Conservation (phyloP, 2,329 filamentous ascomycete genomes). For the Nectriaceae sp. region DNA sequence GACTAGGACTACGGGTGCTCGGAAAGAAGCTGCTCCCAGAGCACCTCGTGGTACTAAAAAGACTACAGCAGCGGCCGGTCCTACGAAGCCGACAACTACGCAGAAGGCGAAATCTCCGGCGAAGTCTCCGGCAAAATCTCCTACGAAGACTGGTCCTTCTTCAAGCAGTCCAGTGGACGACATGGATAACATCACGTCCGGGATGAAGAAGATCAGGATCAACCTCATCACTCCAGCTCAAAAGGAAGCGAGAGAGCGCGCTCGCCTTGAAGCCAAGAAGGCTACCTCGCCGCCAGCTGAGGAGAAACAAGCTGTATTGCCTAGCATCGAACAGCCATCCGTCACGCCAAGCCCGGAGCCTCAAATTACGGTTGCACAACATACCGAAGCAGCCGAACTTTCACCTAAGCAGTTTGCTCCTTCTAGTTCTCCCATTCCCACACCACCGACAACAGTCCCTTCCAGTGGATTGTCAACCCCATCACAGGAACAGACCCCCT, state of each 20-base stretch:
- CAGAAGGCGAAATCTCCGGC: constrained; percentile 16
- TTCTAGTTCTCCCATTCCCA: constrained; percentile 11
- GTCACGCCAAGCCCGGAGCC: background rate
- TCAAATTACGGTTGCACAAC: too few species aligned
- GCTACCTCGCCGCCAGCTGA: constrained; percentile 3
- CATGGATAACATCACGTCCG: constrained; percentile 56
- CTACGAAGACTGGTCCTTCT: constrained; percentile 15
- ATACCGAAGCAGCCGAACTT: background rate
- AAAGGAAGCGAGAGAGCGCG: constrained; percentile 52
- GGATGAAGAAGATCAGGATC: constrained; percentile 65
- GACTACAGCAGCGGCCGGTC: constrained; percentile 23
- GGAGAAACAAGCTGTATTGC: background rate
- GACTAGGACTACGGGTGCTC: constrained; percentile 49
- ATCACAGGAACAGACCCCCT: constrained; percentile 22
- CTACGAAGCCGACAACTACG: constrained; percentile 12
- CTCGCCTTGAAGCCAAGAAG: constrained; percentile 26
- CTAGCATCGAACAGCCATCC: constrained; percentile 2
- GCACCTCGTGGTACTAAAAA: constrained; percentile 41
- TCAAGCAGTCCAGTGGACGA: constrained; percentile 33
- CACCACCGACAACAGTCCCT: constrained; percentile 24
- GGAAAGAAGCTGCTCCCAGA: constrained; percentile 41
- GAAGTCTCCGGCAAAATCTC: constrained; percentile 10
- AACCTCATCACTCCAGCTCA: constrained; percentile 61
- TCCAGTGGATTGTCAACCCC: constrained; percentile 29
- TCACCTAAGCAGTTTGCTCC: constrained; percentile 17